A percentile compares a stretch with the other conserved stretches of the same genome.
phyloP scores from a whole-genome alignment of 768 basidiomycete genomes.

The Lactarius deliciosus region DNA sequence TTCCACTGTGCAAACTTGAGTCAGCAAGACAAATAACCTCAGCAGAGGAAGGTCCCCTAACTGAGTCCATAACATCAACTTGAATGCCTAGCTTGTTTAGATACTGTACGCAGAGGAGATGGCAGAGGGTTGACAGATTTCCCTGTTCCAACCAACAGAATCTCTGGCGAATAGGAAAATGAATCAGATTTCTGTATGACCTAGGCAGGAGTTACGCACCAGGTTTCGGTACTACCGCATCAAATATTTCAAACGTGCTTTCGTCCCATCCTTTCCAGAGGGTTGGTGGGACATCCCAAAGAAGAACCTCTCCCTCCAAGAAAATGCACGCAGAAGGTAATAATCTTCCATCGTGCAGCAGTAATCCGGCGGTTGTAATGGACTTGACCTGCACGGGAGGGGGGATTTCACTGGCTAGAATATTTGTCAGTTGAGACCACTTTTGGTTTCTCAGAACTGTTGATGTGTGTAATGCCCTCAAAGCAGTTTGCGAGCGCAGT shows the following conservation, averaged over 20 bases:
- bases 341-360: conserved; percentile 74
- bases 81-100: conserved; percentile 79
- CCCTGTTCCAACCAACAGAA: conserved; percentile 88
- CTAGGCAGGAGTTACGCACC: conserved; percentile 49
- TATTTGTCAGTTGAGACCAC: conserved; percentile 53
- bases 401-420: conserved; percentile 66
- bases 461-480: conserved; percentile 22
- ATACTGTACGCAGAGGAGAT: conserved; percentile 58
- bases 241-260: conserved; percentile 78
- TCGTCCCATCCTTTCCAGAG: conserved; percentile 69
- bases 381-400: conserved; percentile 72
- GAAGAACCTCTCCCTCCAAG: conserved; percentile 77
- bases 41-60: conserved; percentile 32
- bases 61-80: conserved; percentile 87
- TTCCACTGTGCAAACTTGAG: conserved; percentile 55
- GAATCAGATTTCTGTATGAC: background rate
- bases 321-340: conserved; percentile 80
- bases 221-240: conserved; percentile 79
- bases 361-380: conserved; percentile 61
- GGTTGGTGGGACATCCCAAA: conserved; percentile 81
- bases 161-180: conserved; percentile 52
- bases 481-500: conserved; percentile 13
- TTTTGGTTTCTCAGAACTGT: conserved; percentile 19
- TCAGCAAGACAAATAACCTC: background rate
- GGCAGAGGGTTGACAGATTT: conserved; percentile 69